phyloP scores from a whole-genome alignment of 2,329 filamentous ascomycete genomes.

The Trichoderma sp. region DNA sequence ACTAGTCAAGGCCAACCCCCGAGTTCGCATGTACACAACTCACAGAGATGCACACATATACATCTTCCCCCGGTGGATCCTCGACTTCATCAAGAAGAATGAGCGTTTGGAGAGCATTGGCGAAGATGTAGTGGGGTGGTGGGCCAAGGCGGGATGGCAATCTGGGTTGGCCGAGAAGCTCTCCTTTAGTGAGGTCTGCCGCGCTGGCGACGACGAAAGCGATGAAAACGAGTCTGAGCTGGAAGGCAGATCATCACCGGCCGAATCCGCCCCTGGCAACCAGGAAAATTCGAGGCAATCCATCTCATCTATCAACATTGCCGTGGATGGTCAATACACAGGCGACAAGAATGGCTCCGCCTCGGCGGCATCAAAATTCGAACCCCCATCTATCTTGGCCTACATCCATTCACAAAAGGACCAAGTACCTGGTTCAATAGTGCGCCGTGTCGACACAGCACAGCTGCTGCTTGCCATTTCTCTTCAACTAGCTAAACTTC shows the following conservation, averaged over 20 bases:
- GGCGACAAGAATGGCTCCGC: slow-evolving; percentile 6
- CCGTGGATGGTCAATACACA: neutral
- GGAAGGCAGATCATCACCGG: slow-evolving; percentile 31
- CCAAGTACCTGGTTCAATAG: slow-evolving; percentile 55
- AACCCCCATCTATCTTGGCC: slow-evolving; percentile 71
- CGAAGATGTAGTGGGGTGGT: slow-evolving; percentile 91
- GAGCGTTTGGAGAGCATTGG: slow-evolving; percentile 82
- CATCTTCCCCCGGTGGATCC: slow-evolving; percentile 86
- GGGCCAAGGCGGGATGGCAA: slow-evolving; percentile 94
- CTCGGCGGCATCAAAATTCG: slow-evolving; percentile 21
- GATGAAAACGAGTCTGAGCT: slow-evolving; percentile 38
- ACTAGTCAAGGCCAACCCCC: slow-evolving; percentile 70
- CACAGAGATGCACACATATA: slow-evolving; percentile 94
- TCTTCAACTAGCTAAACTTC: slow-evolving; percentile 81
- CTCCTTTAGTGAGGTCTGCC: slow-evolving; percentile 61
- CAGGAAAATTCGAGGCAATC: slow-evolving; percentile 12
- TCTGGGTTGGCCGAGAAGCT: slow-evolving; percentile 75
- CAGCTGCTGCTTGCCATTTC: slow-evolving; percentile 78
- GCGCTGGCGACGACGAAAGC: slow-evolving; percentile 36
- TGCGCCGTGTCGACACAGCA: slow-evolving; percentile 85
- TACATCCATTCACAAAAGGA: slow-evolving; percentile 69
- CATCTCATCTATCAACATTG: neutral
- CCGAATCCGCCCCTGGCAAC: slow-evolving; percentile 26
- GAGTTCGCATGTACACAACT: slow-evolving; percentile 75
- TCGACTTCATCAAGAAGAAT: slow-evolving; percentile 78